These are phyloP conservation scores for Platismatia glauca DNA, from an alignment of 495 filamentous ascomycete species.

Conservation along the genomic window DNA sequence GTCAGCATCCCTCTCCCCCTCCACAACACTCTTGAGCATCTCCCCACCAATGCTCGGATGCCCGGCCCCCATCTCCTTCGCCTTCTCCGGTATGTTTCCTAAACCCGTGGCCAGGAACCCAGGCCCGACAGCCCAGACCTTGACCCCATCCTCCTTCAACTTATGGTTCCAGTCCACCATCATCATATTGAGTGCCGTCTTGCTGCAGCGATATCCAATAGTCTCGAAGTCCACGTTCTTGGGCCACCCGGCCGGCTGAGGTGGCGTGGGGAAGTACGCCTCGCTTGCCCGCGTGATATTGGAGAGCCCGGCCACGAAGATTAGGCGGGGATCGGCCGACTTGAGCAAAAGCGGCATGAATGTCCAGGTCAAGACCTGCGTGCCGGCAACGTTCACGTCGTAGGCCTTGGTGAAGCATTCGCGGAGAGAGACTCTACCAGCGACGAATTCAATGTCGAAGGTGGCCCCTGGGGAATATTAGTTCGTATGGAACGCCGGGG, in stretches of 20 bases:
- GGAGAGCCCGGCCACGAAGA: conserved; percentile 38
- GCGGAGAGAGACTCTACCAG: conserved; percentile 33
- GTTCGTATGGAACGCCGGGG: background rate
- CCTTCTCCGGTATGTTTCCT: conserved; percentile 27
- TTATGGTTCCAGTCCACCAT: conserved; percentile 49
- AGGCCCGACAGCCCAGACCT: conserved; percentile 47
- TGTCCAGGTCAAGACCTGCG: conserved; percentile 37
- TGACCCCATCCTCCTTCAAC: conserved; percentile 51
- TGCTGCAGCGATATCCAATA: conserved; percentile 43
- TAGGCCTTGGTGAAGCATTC: conserved; percentile 37
- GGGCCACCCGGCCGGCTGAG: conserved; percentile 36
- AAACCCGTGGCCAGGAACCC: conserved; percentile 50
- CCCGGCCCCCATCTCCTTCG: conserved; percentile 29
- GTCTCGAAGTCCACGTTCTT: conserved; percentile 32
- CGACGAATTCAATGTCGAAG: conserved; percentile 27
- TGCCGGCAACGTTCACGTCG: conserved; percentile 43
- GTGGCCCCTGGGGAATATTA: conserved; percentile 11
- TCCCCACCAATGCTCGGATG: conserved; percentile 32
- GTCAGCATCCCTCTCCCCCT: conserved; percentile 32
- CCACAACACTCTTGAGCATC: conserved; percentile 29
- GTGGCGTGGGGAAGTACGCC: conserved; percentile 20
- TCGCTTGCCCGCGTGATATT: conserved; percentile 22
- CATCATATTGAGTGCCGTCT: conserved; percentile 58
- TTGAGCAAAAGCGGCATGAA: conserved; percentile 44
- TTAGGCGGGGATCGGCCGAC: conserved; percentile 37